phyloP scores from a whole-genome alignment of 1,284 basidiomycete genomes.

The Heterobasidion irregulare region DNA sequence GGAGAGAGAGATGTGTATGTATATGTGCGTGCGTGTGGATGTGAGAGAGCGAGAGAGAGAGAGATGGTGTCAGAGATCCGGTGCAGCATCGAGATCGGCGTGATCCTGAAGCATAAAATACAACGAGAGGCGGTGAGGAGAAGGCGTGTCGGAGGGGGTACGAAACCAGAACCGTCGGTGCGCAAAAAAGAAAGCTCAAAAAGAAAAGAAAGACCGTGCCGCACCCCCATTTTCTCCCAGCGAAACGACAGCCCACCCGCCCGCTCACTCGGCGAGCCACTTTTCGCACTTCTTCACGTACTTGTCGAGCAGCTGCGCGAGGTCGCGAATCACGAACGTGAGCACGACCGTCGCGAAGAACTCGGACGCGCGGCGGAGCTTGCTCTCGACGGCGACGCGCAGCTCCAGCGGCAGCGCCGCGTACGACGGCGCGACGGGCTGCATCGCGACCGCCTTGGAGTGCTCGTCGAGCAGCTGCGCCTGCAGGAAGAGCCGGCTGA shows the following conservation, averaged over 20 bases:
- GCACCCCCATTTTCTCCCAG: neutral
- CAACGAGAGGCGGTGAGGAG: slow-evolving; percentile 13
- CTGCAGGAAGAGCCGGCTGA: slow-evolving; percentile 69
- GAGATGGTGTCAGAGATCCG: slow-evolving; percentile 15
- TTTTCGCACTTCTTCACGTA: slow-evolving; percentile 87
- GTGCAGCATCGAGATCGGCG: slow-evolving; percentile 15
- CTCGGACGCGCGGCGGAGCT: slow-evolving; percentile 75
- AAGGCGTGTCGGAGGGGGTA: neutral
- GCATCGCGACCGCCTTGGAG: slow-evolving; percentile 61
- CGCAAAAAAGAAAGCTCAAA: too few species aligned
- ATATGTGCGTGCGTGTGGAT: neutral
- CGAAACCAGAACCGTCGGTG: neutral
- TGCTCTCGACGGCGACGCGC: slow-evolving; percentile 60
- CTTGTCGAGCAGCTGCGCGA: slow-evolving; percentile 83
- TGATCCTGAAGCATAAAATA: slow-evolving; percentile 33
- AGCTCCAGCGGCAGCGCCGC: slow-evolving; percentile 58
- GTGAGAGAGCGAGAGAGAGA: slow-evolving; percentile 7
- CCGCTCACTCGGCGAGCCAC: slow-evolving; percentile 64
- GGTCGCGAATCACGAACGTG: slow-evolving; percentile 84
- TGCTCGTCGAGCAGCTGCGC: slow-evolving; percentile 85
- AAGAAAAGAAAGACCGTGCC: neutral
- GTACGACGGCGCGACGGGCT: slow-evolving; percentile 64
- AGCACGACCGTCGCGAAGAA: slow-evolving; percentile 89
- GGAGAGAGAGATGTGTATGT: slow-evolving; percentile 8
- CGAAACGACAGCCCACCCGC: neutral